Percentiles rank a stretch among this genome's conserved stretches.
phyloP scores from a whole-genome alignment of 192 early-diverging fungal species.

The Coemansia sp. region DNA sequence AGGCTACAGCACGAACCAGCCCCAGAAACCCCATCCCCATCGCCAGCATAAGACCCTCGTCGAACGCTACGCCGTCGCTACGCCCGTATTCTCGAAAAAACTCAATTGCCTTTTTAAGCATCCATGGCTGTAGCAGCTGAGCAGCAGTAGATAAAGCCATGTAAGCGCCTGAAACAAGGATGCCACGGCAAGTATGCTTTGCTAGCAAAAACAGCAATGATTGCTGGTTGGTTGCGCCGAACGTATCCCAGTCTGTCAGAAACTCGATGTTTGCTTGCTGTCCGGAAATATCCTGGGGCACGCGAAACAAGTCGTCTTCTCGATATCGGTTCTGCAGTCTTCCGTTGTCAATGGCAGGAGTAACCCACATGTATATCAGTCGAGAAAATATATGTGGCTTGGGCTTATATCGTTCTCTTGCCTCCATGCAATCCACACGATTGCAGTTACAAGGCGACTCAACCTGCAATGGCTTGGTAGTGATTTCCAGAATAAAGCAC shows the following conservation, averaged over 20 bases:
- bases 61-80: not conserved
- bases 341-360: constrained; percentile 76
- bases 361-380: constrained; percentile 82
- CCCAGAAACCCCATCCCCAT: constrained; percentile 16
- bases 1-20: constrained; percentile 12
- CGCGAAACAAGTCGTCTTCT: constrained; percentile 9
- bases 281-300: constrained; percentile 10
- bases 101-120: constrained; percentile 17
- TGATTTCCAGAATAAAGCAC: constrained; percentile 18
- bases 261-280: constrained; percentile 10
- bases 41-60: constrained; percentile 25
- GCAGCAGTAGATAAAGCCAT: constrained; percentile 10
- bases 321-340: constrained; percentile 58
- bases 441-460: constrained; percentile 2
- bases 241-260: constrained; percentile 14
- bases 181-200: constrained; percentile 4
- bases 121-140: constrained; percentile 26
- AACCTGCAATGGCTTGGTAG: constrained; percentile 3
- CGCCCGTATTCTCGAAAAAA: constrained; percentile 16
- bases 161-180: constrained; percentile 12
- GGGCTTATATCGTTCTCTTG: not conserved
- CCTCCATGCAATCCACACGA: not conserved
- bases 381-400: constrained; percentile 18
- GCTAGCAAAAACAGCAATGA: constrained; percentile 11
- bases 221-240: constrained; percentile 12